A percentile compares a stretch with the other conserved stretches of the same genome.
Conservation (phyloP, 495 filamentous ascomycete genomes). For the Tetracladium marchalianum region DNA sequence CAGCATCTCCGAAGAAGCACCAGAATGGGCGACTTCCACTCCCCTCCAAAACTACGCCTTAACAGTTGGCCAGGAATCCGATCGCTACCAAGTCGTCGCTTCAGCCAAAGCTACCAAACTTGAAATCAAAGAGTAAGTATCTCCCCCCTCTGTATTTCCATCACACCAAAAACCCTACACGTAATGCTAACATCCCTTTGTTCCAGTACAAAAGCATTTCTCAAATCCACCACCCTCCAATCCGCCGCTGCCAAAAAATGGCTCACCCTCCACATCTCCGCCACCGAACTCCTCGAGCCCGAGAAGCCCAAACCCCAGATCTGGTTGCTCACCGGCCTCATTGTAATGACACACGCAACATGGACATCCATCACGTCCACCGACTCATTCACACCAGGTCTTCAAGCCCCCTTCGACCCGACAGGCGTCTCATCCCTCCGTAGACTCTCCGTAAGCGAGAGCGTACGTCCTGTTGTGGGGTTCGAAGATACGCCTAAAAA, state of each 20-base stretch:
- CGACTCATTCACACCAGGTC: slow-evolving; percentile 7
- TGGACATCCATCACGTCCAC: slow-evolving; percentile 10
- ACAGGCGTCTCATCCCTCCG: slow-evolving; percentile 11
- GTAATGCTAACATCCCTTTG: background rate
- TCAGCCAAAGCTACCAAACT: slow-evolving; percentile 10
- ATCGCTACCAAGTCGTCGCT: slow-evolving; percentile 9
- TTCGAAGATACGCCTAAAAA: slow-evolving; percentile 1
- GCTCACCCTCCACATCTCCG: slow-evolving; percentile 14
- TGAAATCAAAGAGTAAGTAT: slow-evolving; percentile 16
- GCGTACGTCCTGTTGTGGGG: slow-evolving; percentile 8
- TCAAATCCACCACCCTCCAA: slow-evolving; percentile 7
- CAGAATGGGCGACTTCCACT: slow-evolving; percentile 6
- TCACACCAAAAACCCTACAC: background rate
- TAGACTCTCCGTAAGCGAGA: slow-evolving; percentile 9
- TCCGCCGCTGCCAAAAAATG: slow-evolving; percentile 10
- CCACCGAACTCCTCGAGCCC: slow-evolving; percentile 3
- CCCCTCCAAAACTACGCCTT: slow-evolving; percentile 13
- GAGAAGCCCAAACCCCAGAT: background rate
- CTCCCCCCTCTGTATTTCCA: background rate
- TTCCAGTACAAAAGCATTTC: slow-evolving; percentile 10
- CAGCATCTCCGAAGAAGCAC: slow-evolving; percentile 8
- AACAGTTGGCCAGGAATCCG: slow-evolving; percentile 8
- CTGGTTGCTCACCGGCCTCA: slow-evolving; percentile 14
- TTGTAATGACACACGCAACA: slow-evolving; percentile 16
- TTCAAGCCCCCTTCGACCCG: slow-evolving; percentile 12